Evolutionary conservation across 257 asterid genomes (phyloP).

Genomic region (Echites panduratus): DNA sequence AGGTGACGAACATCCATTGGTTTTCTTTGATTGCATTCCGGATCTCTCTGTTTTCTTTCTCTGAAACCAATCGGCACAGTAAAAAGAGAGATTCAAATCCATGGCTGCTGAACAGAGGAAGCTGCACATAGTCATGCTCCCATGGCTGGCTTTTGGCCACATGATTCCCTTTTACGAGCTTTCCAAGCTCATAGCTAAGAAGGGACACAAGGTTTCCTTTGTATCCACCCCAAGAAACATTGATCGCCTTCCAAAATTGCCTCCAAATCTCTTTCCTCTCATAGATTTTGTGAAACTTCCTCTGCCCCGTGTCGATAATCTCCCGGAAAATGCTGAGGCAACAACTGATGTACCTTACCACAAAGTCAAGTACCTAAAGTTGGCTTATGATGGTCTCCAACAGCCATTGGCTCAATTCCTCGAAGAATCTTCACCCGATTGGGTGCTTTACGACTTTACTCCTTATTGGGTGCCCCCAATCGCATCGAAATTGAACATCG

Average conservation of each 20-base stretch:
- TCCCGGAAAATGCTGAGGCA: conserved; percentile 29
- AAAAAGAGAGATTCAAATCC: background rate
- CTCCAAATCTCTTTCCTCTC: conserved; percentile 23
- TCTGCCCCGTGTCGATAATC: conserved; percentile 22
- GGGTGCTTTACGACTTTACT: conserved; percentile 29
- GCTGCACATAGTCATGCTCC: conserved; percentile 48
- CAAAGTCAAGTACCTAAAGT: conserved; percentile 29
- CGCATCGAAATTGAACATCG: conserved; percentile 12
- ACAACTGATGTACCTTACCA: conserved; percentile 24
- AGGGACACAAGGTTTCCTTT: conserved; percentile 47
- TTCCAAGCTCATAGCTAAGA: conserved; percentile 41
- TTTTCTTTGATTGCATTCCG: too few species aligned
- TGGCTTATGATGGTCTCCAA: conserved; percentile 30
- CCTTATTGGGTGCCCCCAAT: conserved; percentile 27
- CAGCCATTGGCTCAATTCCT: conserved; percentile 18
- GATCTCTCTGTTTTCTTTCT: background rate
- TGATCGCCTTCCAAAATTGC: conserved; percentile 49
- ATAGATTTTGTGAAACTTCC: conserved; percentile 35
- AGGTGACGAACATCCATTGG: too few species aligned
- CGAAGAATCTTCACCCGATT: conserved; percentile 22
- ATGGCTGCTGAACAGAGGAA: conserved; percentile 18
- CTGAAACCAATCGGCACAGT: background rate
- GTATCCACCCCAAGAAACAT: conserved; percentile 50
- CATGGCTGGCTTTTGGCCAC: conserved; percentile 72
- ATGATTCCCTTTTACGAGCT: conserved; percentile 45